Evolutionary conservation across 2,329 filamentous ascomycete genomes (phyloP).

Genomic region (Karstenula rhodostoma): DNA sequence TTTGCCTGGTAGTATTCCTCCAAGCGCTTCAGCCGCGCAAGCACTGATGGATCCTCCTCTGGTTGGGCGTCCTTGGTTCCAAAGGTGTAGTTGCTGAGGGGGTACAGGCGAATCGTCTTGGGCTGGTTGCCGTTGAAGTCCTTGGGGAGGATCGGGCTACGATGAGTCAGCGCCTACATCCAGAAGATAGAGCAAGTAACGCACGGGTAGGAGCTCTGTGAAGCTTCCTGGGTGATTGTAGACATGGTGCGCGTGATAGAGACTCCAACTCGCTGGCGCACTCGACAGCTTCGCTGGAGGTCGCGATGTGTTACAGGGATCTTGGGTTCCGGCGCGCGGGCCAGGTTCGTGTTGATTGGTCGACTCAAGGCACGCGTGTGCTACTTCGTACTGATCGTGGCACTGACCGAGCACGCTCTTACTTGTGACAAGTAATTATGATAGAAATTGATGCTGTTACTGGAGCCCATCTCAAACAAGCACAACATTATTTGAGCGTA

Average conservation of each 20-base stretch:
- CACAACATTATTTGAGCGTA: too few relatives aligned
- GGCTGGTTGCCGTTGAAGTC: constrained; percentile 91
- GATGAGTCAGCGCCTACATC: constrained; percentile 17
- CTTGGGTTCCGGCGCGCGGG: constrained; percentile 13
- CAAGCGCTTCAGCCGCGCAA: constrained; percentile 90
- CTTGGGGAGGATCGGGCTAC: constrained; percentile 76
- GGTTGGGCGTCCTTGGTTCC: constrained; percentile 98
- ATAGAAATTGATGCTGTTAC: too few relatives aligned
- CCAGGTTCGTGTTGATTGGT: constrained; percentile 8
- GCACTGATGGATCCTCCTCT: constrained; percentile 95
- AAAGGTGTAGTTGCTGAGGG: constrained; percentile 98
- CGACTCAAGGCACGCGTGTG: neutral
- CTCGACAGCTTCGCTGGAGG: constrained; percentile 16
- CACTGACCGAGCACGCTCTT: neutral
- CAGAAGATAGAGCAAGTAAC: constrained; percentile 24
- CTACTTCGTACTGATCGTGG: neutral
- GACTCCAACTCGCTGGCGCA: neutral
- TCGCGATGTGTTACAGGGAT: constrained; percentile 23
- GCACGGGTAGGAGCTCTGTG: constrained; percentile 77
- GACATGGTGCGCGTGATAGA: constrained; percentile 67
- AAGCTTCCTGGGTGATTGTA: constrained; percentile 77
- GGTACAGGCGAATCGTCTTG: constrained; percentile 87
- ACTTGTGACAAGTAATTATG: too few relatives aligned
- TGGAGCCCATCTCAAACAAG: too few relatives aligned
- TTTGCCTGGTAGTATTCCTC: constrained; percentile 92